Conservation (phyloP, 371 early-diverging fungal species). For the Syncephalis plumigaleata region DNA sequence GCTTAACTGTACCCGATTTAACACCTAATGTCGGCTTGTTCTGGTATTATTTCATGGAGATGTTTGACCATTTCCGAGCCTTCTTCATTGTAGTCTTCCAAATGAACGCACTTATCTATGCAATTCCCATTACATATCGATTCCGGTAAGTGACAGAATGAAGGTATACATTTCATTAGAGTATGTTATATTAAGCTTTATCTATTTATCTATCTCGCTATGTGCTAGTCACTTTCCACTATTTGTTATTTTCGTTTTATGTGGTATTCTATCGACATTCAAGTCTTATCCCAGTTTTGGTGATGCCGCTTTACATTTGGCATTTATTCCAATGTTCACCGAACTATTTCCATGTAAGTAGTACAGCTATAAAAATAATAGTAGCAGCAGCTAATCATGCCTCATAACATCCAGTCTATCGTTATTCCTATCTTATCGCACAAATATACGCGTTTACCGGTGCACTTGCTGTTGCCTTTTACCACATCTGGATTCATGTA, state of each 20-base stretch:
- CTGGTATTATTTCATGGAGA: conserved; percentile 97
- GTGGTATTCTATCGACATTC: conserved; percentile 62
- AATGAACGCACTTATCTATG: conserved; percentile 66
- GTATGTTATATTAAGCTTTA: too few relatives aligned
- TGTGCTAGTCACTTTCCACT: conserved; percentile 54
- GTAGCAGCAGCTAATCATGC: background rate
- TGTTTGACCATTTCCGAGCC: conserved; percentile 90
- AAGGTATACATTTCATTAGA: conserved; percentile 3
- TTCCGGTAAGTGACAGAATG: conserved; percentile 26
- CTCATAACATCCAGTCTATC: conserved; percentile 25
- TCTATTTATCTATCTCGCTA: background rate
- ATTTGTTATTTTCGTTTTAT: conserved; percentile 44
- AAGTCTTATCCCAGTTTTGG: conserved; percentile 84
- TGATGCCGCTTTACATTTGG: conserved; percentile 66
- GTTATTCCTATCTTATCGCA: conserved; percentile 41
- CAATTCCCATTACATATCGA: conserved; percentile 55
- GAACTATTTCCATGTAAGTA: conserved; percentile 77
- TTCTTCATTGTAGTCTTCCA: conserved; percentile 89
- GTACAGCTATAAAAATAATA: background rate
- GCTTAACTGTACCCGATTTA: conserved; percentile 30
- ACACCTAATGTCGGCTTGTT: conserved; percentile 90
- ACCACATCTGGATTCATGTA: conserved; percentile 85
- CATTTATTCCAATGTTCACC: conserved; percentile 54
- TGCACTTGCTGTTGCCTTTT: conserved; percentile 73
- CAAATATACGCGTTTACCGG: conserved; percentile 53